These are phyloP conservation scores for Fonsecaea nubica DNA, from an alignment of 2,329 filamentous ascomycete genomes.

Conservation along the genomic window DNA sequence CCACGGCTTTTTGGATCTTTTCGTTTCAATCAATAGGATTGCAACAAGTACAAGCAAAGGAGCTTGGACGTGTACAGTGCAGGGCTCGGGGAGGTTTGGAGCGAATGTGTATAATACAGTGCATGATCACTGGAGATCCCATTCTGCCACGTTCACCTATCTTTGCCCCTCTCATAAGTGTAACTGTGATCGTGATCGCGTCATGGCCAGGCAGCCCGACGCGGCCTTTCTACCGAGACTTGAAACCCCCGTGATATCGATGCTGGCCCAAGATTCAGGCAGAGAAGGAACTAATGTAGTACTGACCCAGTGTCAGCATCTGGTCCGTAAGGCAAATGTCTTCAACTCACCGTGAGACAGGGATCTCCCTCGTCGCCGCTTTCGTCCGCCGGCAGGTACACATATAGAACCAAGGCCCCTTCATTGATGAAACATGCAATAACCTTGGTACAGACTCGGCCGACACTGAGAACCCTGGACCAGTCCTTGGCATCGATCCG, in stretches of 20 bases:
- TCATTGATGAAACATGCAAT: constrained; percentile 74
- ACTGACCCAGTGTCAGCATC: constrained; percentile 42
- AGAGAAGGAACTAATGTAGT: constrained; percentile 55
- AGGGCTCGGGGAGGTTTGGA: background rate
- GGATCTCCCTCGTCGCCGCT: constrained; percentile 51
- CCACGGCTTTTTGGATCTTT: no score
- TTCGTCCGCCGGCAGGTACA: constrained; percentile 51
- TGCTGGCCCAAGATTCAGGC: background rate
- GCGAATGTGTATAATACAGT: background rate
- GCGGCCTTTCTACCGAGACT: background rate
- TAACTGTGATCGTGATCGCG: background rate
- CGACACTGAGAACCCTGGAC: constrained; percentile 92
- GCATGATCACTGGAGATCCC: background rate
- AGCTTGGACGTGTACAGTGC: background rate
- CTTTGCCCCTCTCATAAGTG: background rate
- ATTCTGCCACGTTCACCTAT: background rate
- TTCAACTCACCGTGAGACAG: constrained; percentile 52
- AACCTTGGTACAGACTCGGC: constrained; percentile 83
- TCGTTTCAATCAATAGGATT: no score
- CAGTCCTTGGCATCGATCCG: constrained; percentile 93
- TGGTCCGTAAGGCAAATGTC: background rate
- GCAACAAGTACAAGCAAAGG: background rate
- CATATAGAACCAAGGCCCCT: constrained; percentile 54
- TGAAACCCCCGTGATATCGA: background rate
- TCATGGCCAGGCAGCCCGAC: background rate